phyloP scores from a whole-genome alignment of 371 early-diverging fungal species.

The Mycotypha africana region DNA sequence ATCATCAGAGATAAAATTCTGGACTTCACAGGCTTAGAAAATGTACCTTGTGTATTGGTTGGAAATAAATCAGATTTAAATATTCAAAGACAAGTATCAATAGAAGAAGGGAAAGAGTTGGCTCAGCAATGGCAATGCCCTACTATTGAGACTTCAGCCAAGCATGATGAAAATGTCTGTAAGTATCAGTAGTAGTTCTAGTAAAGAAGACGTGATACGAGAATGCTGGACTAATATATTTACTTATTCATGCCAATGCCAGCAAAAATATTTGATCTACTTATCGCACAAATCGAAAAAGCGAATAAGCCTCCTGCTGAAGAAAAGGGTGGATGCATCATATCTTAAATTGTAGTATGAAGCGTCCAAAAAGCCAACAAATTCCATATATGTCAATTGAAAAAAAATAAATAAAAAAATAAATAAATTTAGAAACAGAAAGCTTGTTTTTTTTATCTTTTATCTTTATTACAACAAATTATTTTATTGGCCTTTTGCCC shows the following conservation, averaged over 20 bases:
- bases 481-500: no score
- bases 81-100: constrained; percentile 74
- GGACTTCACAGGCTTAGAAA: constrained; percentile 86
- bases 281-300: constrained; percentile 68
- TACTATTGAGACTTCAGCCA: constrained; percentile 87
- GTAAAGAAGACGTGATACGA: not conserved
- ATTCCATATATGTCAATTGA: not conserved
- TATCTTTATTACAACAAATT: no score
- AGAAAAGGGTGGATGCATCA: constrained; percentile 46
- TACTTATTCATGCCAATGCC: not conserved
- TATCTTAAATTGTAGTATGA: not conserved
- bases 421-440: not conserved
- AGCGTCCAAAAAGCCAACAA: no score
- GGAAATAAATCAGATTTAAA: constrained; percentile 92
- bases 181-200: constrained; percentile 37
- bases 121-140: constrained; percentile 82
- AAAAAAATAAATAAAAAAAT: not conserved
- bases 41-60: constrained; percentile 87
- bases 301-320: constrained; percentile 55
- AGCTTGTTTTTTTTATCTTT: no score
- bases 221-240: not conserved
- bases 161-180: constrained; percentile 85
- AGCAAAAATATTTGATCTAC: constrained; percentile 65
- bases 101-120: constrained; percentile 72
- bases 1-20: constrained; percentile 94